These are phyloP conservation scores for Polyplosphaeria fusca DNA, from an alignment of 495 filamentous ascomycete species.

Conservation along the genomic window DNA sequence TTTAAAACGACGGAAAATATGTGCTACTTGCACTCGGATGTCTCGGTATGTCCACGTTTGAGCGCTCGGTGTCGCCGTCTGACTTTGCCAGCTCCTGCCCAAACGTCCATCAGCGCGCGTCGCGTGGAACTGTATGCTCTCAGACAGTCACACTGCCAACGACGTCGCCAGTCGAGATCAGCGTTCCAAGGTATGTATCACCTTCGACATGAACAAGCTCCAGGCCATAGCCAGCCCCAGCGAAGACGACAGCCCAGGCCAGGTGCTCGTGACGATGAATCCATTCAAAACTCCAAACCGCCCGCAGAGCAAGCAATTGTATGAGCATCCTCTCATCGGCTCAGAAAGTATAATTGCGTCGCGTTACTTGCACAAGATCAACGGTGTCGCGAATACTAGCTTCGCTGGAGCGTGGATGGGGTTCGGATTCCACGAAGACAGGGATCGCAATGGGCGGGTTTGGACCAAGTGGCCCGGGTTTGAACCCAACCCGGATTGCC, in stretches of 20 bases:
- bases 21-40: too few species aligned
- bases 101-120: background rate
- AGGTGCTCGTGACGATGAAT: conserved; percentile 19
- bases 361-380: too few species aligned
- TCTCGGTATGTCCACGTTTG: too few species aligned
- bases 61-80: too few species aligned
- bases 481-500: too few species aligned
- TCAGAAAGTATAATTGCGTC: conserved; percentile 4
- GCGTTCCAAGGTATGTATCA: conserved; percentile 2
- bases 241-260: background rate
- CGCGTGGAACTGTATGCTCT: background rate
- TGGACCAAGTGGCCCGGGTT: too few species aligned
- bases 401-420: too few species aligned
- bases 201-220: conserved; percentile 16
- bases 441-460: too few species aligned
- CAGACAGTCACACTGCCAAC: background rate
- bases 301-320: conserved; percentile 5
- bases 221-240: background rate
- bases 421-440: too few species aligned
- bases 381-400: too few species aligned
- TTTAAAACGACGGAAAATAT: too few species aligned
- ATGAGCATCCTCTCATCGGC: conserved; percentile 10
- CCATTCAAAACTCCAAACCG: background rate
- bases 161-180: conserved; percentile 1
- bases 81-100: too few species aligned